Evolutionary conservation across 78 protist species (phyloP).

Genomic region (Guillardia theta): DNA sequence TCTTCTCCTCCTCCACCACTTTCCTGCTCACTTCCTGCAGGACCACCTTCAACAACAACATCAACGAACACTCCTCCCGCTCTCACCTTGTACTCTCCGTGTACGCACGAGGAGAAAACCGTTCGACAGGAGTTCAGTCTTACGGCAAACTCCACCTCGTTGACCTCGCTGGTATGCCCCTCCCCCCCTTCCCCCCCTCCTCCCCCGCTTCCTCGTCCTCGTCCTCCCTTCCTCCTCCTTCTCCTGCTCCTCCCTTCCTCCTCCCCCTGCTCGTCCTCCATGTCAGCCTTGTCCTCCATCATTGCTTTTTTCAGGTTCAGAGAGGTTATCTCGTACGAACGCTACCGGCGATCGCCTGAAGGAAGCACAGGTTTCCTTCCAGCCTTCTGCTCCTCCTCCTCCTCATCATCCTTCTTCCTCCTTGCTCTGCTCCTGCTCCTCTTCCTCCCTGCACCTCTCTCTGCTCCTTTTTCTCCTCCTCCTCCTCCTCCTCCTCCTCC

Average conservation of each 20-base stretch:
- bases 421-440: background rate
- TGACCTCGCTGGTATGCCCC: background rate
- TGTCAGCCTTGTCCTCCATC: background rate
- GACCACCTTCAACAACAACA: conserved; percentile 35
- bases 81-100: conserved; percentile 11
- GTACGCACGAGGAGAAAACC: conserved; percentile 6
- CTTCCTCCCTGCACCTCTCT: background rate
- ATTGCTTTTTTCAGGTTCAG: conserved; percentile 27
- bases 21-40: too few relatives aligned
- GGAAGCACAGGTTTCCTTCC: background rate
- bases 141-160: background rate
- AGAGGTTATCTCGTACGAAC: background rate
- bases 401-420: background rate
- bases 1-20: too few relatives aligned
- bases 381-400: background rate
- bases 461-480: background rate
- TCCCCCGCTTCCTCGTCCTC: background rate
- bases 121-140: background rate
- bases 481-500: background rate
- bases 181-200: background rate
- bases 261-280: background rate
- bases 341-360: conserved; percentile 45
- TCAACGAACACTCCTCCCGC: conserved; percentile 37
- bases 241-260: background rate
- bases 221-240: background rate